phyloP scores from a whole-genome alignment of 129 eudicot species.

The Flaveria bidentis region DNA sequence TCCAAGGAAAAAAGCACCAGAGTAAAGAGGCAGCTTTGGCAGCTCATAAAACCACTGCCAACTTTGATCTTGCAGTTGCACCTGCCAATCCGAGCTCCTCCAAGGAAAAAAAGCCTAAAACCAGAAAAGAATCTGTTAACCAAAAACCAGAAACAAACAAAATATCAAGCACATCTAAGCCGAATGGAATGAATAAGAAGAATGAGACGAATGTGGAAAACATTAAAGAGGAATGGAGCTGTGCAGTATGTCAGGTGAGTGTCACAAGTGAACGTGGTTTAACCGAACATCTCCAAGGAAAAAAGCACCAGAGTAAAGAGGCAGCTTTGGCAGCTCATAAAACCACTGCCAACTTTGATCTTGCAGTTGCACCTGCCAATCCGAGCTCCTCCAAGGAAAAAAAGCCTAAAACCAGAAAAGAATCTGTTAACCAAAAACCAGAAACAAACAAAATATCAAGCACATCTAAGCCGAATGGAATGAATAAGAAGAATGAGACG shows the following conservation, averaged over 20 bases:
- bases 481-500: conserved; percentile 11
- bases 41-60: conserved; percentile 42
- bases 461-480: conserved; percentile 7
- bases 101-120: not conserved
- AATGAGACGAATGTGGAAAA: not conserved
- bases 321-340: conserved; percentile 43
- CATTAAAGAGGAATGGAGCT: conserved; percentile 58
- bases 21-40: conserved; percentile 46
- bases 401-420: not conserved
- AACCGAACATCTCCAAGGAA: conserved; percentile 59
- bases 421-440: not conserved
- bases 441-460: not conserved
- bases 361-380: conserved; percentile 36
- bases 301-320: conserved; percentile 60
- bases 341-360: conserved; percentile 42
- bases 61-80: conserved; percentile 44
- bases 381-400: not conserved
- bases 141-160: conserved; percentile 8
- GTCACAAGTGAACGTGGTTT: conserved; percentile 54
- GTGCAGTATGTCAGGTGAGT: conserved; percentile 63
- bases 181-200: conserved; percentile 19
- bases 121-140: not conserved
- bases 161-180: not conserved
- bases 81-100: conserved; percentile 6
- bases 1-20: conserved; percentile 69